A percentile compares a stretch with the other conserved stretches of the same genome.
Conservation (phyloP, 805 yeast genomes). For the Nakazawaea ambrosiae region DNA sequence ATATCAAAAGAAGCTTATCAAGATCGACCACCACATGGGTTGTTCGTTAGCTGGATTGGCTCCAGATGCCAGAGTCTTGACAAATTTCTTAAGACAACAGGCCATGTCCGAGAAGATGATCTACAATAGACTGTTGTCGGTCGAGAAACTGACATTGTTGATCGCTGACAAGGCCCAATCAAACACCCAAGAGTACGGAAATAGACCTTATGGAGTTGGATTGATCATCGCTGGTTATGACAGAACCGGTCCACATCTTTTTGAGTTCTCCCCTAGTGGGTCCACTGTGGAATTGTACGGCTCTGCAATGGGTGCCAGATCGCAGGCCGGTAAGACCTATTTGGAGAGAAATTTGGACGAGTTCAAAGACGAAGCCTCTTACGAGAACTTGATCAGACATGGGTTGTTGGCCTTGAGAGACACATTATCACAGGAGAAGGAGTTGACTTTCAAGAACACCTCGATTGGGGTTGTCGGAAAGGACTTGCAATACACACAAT, state of each 20-base stretch:
- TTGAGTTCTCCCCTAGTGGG: constrained; percentile 95
- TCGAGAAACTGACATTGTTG: constrained; percentile 74
- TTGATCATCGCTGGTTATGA: constrained; percentile 84
- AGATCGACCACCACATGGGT: constrained; percentile 91
- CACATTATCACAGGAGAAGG: constrained; percentile 90
- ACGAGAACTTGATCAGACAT: constrained; percentile 73
- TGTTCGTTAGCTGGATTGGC: constrained; percentile 96
- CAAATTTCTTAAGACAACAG: constrained; percentile 83
- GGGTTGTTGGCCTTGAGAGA: constrained; percentile 91
- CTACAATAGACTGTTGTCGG: constrained; percentile 77
- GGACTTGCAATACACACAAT: constrained; percentile 63
- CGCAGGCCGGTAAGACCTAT: constrained; percentile 97
- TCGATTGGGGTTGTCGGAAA: constrained; percentile 91
- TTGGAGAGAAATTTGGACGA: constrained; percentile 78
- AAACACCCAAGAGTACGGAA: constrained; percentile 93
- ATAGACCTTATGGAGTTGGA: constrained; percentile 98
- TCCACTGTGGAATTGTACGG: constrained; percentile 86
- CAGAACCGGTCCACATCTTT: constrained; percentile 88
- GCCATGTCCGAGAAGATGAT: constrained; percentile 84
- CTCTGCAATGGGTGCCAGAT: constrained; percentile 96
- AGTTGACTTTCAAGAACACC: constrained; percentile 75
- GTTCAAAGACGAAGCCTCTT: constrained; percentile 48
- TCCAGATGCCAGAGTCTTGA: constrained; percentile 93
- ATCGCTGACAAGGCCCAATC: constrained; percentile 96
- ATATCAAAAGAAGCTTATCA: constrained; percentile 88